Evolutionary conservation across 352 stramenopile species (phyloP).

Genomic region (Pythium oligandrum): DNA sequence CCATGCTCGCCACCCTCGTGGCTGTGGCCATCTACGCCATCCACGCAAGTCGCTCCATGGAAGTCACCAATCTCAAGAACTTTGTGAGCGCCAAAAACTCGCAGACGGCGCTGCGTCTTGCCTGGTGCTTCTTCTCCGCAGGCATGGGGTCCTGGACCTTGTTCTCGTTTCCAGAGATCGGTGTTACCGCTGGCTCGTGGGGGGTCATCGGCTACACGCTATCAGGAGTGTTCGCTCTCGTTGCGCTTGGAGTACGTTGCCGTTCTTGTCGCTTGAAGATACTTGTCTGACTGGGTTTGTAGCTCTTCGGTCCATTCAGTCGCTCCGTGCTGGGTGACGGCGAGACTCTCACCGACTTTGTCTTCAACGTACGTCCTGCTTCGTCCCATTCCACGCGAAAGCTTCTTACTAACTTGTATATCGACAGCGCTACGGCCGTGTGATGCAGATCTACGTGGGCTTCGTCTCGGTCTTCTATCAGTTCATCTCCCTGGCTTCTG

Average conservation of each 20-base stretch:
- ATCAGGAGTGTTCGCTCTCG: conserved; percentile 49
- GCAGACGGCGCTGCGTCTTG: conserved; percentile 35
- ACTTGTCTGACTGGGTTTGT: not conserved
- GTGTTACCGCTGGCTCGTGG: conserved; percentile 69
- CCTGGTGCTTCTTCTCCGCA: conserved; percentile 78
- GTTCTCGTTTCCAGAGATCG: conserved; percentile 74
- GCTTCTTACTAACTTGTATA: not conserved
- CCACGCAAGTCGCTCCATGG: conserved; percentile 43
- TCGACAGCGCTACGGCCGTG: conserved; percentile 46
- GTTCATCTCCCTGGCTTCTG: conserved; percentile 73
- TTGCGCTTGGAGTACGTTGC: conserved; percentile 38
- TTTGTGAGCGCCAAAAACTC: conserved; percentile 79
- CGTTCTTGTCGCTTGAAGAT: not conserved
- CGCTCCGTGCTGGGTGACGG: conserved; percentile 60
- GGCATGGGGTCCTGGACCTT: conserved; percentile 74
- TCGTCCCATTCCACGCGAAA: not conserved
- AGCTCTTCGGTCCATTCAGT: conserved; percentile 50
- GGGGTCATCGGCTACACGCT: conserved; percentile 75
- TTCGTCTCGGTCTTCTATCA: conserved; percentile 77
- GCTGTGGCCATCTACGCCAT: conserved; percentile 63
- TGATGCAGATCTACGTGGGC: conserved; percentile 63
- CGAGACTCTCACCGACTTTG: conserved; percentile 70
- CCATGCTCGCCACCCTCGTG: conserved; percentile 63
- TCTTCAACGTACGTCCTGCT: conserved; percentile 29
- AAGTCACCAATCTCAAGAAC: conserved; percentile 48